Evolutionary conservation across 2,329 filamentous ascomycete genomes (phyloP), one percentile per base, ranked within the genome.

Genomic region (Ascochyta lentis): DNA sequence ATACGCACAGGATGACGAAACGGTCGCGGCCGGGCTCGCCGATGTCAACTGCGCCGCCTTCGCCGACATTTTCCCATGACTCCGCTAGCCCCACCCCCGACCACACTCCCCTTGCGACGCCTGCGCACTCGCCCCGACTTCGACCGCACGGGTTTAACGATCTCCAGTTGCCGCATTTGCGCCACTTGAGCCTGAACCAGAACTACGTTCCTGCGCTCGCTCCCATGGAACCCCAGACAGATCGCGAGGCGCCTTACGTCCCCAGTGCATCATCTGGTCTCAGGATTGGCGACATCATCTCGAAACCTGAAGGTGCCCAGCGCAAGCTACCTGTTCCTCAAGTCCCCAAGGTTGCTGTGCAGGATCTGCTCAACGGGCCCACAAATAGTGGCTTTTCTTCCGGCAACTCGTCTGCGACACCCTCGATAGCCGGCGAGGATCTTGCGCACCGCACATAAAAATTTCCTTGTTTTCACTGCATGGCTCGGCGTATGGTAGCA

Each of bases 101-200:
- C 71, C 93, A 97, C 80, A 98, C 95, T n/a, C 94, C 94, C n/a
- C 87, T 98, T 52, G 94, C 93, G 26, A 99, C 94, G 5, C 94
- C 94, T 4, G 94, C 93, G 39, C 95, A 98, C 77, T 97, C 93
- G 16, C 95, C 95, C 47, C 91, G 95, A 39, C 83, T 99, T 65
- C 86, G 93, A 58, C 91, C 94, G 3, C 89, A 90, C 70, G 85
- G 81, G 63, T 81, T 83, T 59, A 83, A 81, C 63, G 87, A 89
- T 63, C 83, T 94, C 67, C 93, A 97, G 75, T 83, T 98, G 50
- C 94, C 95, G 29, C 92, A 91, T 39, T 87, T 99, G 67, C 89
- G 95, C 60, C 86, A 90, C 67, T 77, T 90, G 49, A 87, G 86
- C 29, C 78, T 91, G 16, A 83, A 86, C 64, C 85, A 89, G 63